phyloP scores from a whole-genome alignment of 192 early-diverging fungal species.

The Backusella mclennaniae region DNA sequence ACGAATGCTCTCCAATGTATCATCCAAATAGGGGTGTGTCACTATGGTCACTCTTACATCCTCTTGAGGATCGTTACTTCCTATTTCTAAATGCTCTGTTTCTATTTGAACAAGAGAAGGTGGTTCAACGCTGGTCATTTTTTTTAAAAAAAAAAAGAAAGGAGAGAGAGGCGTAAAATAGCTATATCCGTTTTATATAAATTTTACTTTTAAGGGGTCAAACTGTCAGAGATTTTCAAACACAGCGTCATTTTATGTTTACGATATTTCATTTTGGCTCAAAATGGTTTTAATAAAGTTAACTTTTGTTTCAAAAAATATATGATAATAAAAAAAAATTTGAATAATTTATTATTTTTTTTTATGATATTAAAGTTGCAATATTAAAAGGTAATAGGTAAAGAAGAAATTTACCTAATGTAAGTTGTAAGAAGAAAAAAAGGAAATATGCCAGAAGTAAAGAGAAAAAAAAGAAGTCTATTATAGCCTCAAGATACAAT shows the following conservation, averaged over 20 bases:
- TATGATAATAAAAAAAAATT: no score
- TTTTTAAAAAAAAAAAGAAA: neutral
- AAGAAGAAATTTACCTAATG: neutral
- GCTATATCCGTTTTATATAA: neutral
- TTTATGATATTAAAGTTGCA: slow-evolving; percentile 3
- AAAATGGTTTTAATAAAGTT: no score
- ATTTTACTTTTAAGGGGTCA: neutral
- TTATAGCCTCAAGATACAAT: slow-evolving; percentile 2
- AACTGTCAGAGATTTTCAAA: neutral
- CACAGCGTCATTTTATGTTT: neutral
- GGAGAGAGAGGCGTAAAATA: neutral
- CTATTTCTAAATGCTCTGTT: slow-evolving; percentile 5
- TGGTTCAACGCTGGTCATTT: neutral
- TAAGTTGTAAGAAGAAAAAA: neutral
- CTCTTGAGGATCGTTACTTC: slow-evolving; percentile 18
- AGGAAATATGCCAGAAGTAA: neutral
- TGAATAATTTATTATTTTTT: neutral
- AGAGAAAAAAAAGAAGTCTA: slow-evolving; percentile 1
- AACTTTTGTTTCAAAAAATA: no score
- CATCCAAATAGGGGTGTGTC: slow-evolving; percentile 81
- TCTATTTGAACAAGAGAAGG: slow-evolving; percentile 2
- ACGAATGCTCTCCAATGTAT: slow-evolving; percentile 67
- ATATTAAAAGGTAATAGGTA: neutral
- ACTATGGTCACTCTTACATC: slow-evolving; percentile 55
- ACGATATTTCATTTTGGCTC: neutral